A percentile compares a stretch with the other conserved stretches of the same genome.
Conservation (phyloP, 1,139 yeast genomes). For the Lizanozyma gosingica region DNA sequence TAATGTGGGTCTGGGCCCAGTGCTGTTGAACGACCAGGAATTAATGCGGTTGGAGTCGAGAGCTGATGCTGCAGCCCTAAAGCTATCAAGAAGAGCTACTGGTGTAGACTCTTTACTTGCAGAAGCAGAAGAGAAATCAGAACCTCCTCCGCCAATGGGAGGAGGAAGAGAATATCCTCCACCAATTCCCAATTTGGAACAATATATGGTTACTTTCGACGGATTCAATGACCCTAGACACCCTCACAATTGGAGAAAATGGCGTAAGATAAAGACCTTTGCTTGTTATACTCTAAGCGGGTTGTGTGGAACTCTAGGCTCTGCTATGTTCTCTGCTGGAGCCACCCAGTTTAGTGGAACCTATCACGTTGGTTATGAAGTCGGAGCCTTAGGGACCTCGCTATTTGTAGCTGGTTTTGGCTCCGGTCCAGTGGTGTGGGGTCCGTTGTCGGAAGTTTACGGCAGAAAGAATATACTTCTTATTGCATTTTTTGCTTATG, state of each 20-base stretch:
- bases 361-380: conserved; percentile 46
- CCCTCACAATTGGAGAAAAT: conserved; percentile 51
- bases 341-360: conserved; percentile 28
- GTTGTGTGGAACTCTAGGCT: conserved; percentile 39
- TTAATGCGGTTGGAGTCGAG: neutral
- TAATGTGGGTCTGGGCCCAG: neutral
- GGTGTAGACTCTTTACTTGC: conserved; percentile 18
- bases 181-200: conserved; percentile 37
- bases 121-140: conserved; percentile 15
- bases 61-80: conserved; percentile 6
- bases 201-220: conserved; percentile 48
- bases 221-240: conserved; percentile 54
- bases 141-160: conserved; percentile 41
- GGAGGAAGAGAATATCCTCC: conserved; percentile 47
- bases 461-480: conserved; percentile 60
- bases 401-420: conserved; percentile 77
- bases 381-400: conserved; percentile 57
- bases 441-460: conserved; percentile 67
- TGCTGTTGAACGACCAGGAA: neutral
- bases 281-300: conserved; percentile 31
- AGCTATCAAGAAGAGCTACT: conserved; percentile 15
- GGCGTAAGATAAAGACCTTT: conserved; percentile 21
- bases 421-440: conserved; percentile 73
- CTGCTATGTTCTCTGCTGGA: conserved; percentile 56
- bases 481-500: conserved; percentile 45